A percentile compares a stretch with the other conserved stretches of the same genome.
Evolutionary conservation across 2,329 filamentous ascomycete genomes (phyloP).

Genomic region (Diaporthe helianthi): DNA sequence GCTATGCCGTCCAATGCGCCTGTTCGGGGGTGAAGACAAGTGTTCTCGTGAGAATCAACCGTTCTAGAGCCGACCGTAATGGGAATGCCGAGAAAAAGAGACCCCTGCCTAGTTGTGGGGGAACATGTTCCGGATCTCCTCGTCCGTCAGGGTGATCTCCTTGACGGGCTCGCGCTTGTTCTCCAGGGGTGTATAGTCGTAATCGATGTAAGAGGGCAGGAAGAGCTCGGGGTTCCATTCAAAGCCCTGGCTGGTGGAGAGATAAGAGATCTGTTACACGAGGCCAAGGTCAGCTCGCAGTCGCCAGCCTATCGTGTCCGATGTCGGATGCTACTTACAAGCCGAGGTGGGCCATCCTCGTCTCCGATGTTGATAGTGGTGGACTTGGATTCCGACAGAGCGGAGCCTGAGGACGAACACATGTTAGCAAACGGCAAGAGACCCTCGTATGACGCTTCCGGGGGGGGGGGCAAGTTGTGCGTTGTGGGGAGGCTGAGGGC

Average conservation of each 20-base stretch:
- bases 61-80: conserved; percentile 22
- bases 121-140: conserved; percentile 74
- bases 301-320: neutral
- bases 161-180: conserved; percentile 78
- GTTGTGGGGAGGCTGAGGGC: neutral
- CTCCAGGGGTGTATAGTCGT: conserved; percentile 77
- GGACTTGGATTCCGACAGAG: conserved; percentile 76
- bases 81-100: neutral
- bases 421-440: conserved; percentile 30
- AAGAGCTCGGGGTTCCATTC: conserved; percentile 89
- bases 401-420: conserved; percentile 60
- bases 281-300: conserved; percentile 36
- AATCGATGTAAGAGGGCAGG: conserved; percentile 78
- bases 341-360: conserved; percentile 72
- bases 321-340: conserved; percentile 59
- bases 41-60: conserved; percentile 32
- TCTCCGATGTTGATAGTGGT: conserved; percentile 83
- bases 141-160: conserved; percentile 79
- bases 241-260: conserved; percentile 81
- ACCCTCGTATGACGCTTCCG: conserved; percentile 19
- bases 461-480: no score
- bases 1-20: conserved; percentile 26
- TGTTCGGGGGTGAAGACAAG: neutral
- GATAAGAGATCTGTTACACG: conserved; percentile 72
- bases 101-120: conserved; percentile 54